Evolutionary conservation across 2,329 filamentous ascomycete species (phyloP).

Genomic region (Paracoccidioides brasiliensis): DNA sequence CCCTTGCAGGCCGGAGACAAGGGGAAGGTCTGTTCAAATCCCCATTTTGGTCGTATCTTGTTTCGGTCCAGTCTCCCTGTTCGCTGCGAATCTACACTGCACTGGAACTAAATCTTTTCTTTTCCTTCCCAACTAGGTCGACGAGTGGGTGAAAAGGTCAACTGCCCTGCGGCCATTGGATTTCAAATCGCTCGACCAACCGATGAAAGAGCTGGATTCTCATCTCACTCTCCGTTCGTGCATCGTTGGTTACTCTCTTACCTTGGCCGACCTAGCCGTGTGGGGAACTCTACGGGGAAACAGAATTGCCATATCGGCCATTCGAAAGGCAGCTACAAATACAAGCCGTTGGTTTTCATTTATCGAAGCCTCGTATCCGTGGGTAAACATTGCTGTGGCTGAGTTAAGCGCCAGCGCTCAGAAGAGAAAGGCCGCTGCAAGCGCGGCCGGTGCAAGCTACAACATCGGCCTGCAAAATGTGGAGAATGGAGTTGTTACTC

Average conservation of each 20-base stretch:
- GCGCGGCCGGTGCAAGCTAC: slow-evolving; percentile 15
- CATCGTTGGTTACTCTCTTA: slow-evolving; percentile 13
- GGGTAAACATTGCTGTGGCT: slow-evolving; percentile 10
- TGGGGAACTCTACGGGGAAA: slow-evolving; percentile 16
- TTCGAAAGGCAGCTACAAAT: slow-evolving; percentile 8
- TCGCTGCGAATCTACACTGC: background rate
- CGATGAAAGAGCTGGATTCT: slow-evolving; percentile 14
- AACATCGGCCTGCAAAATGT: slow-evolving; percentile 20
- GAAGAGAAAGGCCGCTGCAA: slow-evolving; percentile 14
- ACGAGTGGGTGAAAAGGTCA: slow-evolving; percentile 13
- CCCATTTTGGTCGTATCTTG: background rate
- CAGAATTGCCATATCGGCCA: slow-evolving; percentile 8
- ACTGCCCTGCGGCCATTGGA: slow-evolving; percentile 7
- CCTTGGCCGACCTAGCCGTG: slow-evolving; percentile 12
- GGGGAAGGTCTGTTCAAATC: slow-evolving; percentile 8
- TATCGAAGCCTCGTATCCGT: slow-evolving; percentile 15
- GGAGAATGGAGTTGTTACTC: slow-evolving; percentile 21
- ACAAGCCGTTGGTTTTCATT: slow-evolving; percentile 14
- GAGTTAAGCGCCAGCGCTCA: slow-evolving; percentile 11
- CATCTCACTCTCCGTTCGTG: slow-evolving; percentile 14
- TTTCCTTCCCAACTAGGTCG: slow-evolving; percentile 6
- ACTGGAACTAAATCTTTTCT: background rate
- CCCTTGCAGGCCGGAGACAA: slow-evolving; percentile 9
- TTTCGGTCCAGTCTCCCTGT: too few relatives aligned
- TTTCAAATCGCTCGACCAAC: slow-evolving; percentile 13